Conservation (phyloP, 345 rosid species). For the Crucihimalaya himalaica region DNA sequence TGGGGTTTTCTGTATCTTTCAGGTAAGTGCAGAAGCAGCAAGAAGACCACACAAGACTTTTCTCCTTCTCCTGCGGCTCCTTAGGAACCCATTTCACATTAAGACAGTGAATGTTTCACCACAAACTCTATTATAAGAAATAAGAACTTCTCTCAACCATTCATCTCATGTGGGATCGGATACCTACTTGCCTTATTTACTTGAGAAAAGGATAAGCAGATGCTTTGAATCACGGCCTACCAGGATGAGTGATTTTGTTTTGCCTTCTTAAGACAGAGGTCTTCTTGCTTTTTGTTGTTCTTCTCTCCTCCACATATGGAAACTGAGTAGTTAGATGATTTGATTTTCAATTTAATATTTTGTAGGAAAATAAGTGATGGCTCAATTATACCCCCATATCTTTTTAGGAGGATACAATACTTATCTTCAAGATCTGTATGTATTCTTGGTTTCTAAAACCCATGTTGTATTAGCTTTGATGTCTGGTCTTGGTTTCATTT, state of each 20-base stretch:
- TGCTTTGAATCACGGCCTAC: conserved; percentile 53
- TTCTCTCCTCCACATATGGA: conserved; percentile 32
- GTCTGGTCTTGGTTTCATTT: background rate
- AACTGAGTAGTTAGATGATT: conserved; percentile 5
- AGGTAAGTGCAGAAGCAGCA: background rate
- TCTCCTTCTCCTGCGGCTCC: conserved; percentile 43
- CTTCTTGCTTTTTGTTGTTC: conserved; percentile 24
- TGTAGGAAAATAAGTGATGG: conserved; percentile 11
- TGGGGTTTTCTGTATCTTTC: background rate
- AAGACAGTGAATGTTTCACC: conserved; percentile 52
- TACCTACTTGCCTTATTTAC: conserved; percentile 61
- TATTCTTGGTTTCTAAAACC: conserved; percentile 5
- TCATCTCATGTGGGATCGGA: conserved; percentile 59
- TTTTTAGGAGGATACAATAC: conserved; percentile 1
- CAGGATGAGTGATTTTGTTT: conserved; percentile 38
- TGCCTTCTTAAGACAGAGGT: conserved; percentile 2
- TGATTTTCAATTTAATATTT: conserved; percentile 21
- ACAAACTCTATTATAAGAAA: conserved; percentile 63
- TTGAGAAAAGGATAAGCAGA: conserved; percentile 51
- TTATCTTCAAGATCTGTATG: conserved; percentile 24
- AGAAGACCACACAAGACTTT: background rate
- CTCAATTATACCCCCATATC: conserved; percentile 27
- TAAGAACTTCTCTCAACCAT: conserved; percentile 61
- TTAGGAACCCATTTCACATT: conserved; percentile 53
- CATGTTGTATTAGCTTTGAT: conserved; percentile 16